A percentile compares a stretch with the other conserved stretches of the same genome.
These are phyloP conservation scores for Agastache rugosa DNA, from an alignment of 257 asterid genomes.

Conservation along the genomic window DNA sequence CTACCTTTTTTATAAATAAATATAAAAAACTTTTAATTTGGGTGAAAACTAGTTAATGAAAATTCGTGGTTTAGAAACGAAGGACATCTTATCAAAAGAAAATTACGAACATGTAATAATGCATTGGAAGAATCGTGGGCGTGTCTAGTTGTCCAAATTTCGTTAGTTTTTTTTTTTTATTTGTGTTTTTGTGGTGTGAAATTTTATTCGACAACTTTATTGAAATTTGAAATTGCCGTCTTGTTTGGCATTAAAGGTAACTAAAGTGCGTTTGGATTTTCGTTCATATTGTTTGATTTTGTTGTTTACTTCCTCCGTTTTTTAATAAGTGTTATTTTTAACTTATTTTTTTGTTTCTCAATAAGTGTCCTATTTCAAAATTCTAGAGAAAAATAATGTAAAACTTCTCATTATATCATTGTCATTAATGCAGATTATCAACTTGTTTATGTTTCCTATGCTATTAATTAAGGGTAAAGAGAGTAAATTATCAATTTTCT, in stretches of 20 bases:
- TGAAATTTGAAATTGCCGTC: neutral
- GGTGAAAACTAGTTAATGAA: neutral
- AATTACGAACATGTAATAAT: slow-evolving; percentile 12
- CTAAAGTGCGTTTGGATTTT: neutral
- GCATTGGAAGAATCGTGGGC: neutral
- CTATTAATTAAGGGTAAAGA: no score
- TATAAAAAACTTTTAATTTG: neutral
- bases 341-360: no score
- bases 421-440: no score
- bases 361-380: no score
- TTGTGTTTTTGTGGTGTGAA: neutral
- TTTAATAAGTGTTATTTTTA: no score
- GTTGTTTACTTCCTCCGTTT: no score
- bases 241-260: slow-evolving; percentile 2
- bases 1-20: neutral
- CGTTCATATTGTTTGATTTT: neutral
- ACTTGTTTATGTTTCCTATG: no score
- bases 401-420: no score
- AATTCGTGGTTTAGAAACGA: slow-evolving; percentile 29
- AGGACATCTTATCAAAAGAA: slow-evolving; percentile 1
- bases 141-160: slow-evolving; percentile 11
- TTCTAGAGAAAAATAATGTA: no score
- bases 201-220: slow-evolving; percentile 28
- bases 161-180: neutral
- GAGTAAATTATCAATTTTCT: no score